Evolutionary conservation across 208 protist genomes (phyloP), one percentile per base, ranked within the genome.

Genomic region (Leishmania martiniquensis): DNA sequence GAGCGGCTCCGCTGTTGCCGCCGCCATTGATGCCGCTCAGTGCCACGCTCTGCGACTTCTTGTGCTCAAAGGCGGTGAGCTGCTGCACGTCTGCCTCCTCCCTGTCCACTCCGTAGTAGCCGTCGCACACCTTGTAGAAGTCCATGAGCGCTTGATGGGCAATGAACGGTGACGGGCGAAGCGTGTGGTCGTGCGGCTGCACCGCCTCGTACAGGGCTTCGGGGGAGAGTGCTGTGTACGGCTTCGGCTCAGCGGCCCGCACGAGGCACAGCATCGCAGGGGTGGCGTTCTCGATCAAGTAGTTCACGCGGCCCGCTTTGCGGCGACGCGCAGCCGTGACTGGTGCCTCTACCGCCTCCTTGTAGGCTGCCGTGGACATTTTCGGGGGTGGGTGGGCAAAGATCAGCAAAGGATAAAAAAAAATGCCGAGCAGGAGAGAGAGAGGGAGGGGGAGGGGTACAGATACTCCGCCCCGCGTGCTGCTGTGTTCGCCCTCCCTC

Each of bases 121-220:
- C 89, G 54, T 91, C 84, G 20, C 90, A 83, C 12, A 82, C 82
- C 17, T 85, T 84, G 77, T 96, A 96, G 63, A 96, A 92, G 62
- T 96, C 89, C 72, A 95, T 87, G 32, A 95, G 37, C n/a, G 87
- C 87, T 74, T 94, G 92, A 47, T 94, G 90, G 49, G 91, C 81
- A 22, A 93, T 85, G 70, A 91, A 86, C 4, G 89, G 80, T 3
- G 88, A 84, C 9, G 92, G 85, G 49, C 92, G 89, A 13, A 92
- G 78, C 5, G 81, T 78, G 78, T 89, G 88, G 73, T 95, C 86
- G 70, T 88, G 78, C 22, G 92, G 89, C 69, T 88, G 81, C 32
- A 87, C 85, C 15, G 87, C 79, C 51, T 85, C 66, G 71, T 67
- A 65, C 52, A 95, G 76, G 39, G 85, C 68, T 10, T 91, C 85